Base-by-base conservation (phyloP, 106 monocot species). In the Vanilla planifolia region DNA sequence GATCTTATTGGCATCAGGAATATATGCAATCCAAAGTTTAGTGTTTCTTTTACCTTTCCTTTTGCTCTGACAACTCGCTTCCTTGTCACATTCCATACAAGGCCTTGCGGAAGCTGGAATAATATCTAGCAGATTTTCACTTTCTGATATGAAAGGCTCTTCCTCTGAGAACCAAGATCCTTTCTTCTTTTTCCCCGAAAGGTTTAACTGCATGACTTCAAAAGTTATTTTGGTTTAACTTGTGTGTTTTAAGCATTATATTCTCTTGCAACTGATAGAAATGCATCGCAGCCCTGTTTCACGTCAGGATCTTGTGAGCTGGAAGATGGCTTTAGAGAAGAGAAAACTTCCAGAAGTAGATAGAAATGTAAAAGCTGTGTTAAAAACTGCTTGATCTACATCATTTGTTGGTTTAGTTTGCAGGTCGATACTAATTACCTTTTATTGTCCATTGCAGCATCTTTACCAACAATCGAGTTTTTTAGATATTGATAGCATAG, bases 81-180 rank as follows among this genome's bases (percentile, higher is more conserved):
- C 39, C 30, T 65, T 62, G 20, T 48, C 32, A 26, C 50, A 48
- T 57, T 77, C 26, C 20, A 36, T 48, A 17, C 6, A 71, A 98
- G 98, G 98, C 50, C 80, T 99, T 75, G 98, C 98, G 14, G 98
- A 99, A 80, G 98, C 98, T 37, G 98, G 98, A 43, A 63, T 99
- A 39, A 85, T 99, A 47, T 79, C 81, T 17, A 92, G 98, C 72
- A 92, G 82, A 64, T 82, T 99, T 71, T 82, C 88, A 34, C 55
- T 62, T 36, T 74, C 67, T 45, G 83, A 86, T 67, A 32, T 64
- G 15, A 55, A 66, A 55, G 64, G 56, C 20, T 39, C 71, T 60
- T 42, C 43, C 15, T 39, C 36, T 57, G 73, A 21, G 59, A 59
- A 76, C 6, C 35, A 58, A 13, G 74, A 63, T 42, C 22, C 67